Conservation (phyloP, 1,284 basidiomycete genomes). For the Cryptococcus deneoformans region DNA sequence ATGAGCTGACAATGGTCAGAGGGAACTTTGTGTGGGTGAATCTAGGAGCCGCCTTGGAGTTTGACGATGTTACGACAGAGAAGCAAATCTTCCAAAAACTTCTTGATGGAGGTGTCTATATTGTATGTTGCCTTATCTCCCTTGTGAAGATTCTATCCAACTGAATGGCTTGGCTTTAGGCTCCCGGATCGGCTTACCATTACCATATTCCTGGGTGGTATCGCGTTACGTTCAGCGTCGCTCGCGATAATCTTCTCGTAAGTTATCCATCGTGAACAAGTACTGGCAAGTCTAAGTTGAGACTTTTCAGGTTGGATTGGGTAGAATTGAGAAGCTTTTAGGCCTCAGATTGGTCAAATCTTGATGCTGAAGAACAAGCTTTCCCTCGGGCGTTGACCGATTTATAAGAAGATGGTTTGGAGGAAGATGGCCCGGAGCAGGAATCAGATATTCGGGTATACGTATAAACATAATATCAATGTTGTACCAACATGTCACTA, state of each 20-base stretch:
- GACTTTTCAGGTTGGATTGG: constrained; percentile 26
- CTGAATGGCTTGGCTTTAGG: constrained; percentile 11
- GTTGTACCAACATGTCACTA: too few species aligned
- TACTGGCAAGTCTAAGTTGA: not conserved
- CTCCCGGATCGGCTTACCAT: constrained; percentile 43
- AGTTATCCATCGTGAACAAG: not conserved
- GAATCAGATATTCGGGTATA: too few species aligned
- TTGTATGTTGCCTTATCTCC: constrained; percentile 21
- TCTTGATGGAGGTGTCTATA: constrained; percentile 46
- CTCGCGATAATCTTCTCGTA: constrained; percentile 36
- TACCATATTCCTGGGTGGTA: constrained; percentile 39
- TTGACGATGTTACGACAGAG: constrained; percentile 33
- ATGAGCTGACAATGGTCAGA: constrained; percentile 4
- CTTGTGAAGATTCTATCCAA: not conserved
- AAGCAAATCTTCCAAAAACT: constrained; percentile 45
- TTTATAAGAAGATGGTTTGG: too few species aligned
- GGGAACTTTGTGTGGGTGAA: constrained; percentile 49
- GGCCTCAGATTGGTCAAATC: constrained; percentile 4
- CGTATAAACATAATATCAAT: too few species aligned
- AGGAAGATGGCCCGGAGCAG: too few species aligned
- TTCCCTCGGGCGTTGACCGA: too few species aligned
- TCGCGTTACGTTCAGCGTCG: constrained; percentile 41
- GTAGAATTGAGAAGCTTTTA: constrained; percentile 33
- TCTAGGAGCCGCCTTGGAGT: constrained; percentile 35
- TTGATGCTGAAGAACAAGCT: too few species aligned